phyloP scores from a whole-genome alignment of 805 yeast species.

The Nakazawaea holstii region DNA sequence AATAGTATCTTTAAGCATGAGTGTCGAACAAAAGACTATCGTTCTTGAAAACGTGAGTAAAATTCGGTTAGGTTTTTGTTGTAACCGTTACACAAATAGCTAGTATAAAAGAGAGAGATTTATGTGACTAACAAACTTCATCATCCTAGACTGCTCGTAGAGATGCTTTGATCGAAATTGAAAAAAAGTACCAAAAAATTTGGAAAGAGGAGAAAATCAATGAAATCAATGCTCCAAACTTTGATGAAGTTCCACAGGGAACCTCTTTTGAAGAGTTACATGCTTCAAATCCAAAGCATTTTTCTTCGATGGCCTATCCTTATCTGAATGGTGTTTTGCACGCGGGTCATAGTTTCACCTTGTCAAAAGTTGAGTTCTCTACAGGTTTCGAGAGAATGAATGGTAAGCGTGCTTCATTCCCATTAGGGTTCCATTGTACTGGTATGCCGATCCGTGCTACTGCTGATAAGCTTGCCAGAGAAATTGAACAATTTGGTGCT shows the following conservation, averaged over 20 bases:
- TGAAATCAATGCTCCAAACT: conserved; percentile 82
- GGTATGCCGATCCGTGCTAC: conserved; percentile 98
- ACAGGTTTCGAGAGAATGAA: conserved; percentile 92
- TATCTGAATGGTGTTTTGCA: conserved; percentile 98
- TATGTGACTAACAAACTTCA: not conserved
- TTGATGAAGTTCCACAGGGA: conserved; percentile 55
- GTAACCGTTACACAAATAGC: too few species aligned
- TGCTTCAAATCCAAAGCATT: conserved; percentile 75
- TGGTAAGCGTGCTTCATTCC: conserved; percentile 89
- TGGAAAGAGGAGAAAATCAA: conserved; percentile 88
- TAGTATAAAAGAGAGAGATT: not conserved
- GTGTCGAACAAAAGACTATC: conserved; percentile 27
- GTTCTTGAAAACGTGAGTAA: conserved; percentile 36
- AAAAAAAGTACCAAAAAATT: conserved; percentile 75
- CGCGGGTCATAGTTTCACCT: conserved; percentile 95
- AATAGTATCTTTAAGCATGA: conserved; percentile 11
- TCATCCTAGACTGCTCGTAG: conserved; percentile 75
- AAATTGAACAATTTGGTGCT: conserved; percentile 83
- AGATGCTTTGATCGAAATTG: conserved; percentile 86
- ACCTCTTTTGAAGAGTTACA: conserved; percentile 66
- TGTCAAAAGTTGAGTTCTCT: conserved; percentile 89
- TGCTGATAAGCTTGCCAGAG: conserved; percentile 93
- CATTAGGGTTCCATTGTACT: conserved; percentile 98
- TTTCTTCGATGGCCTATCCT: conserved; percentile 96
- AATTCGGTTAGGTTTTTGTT: too few species aligned